phyloP scores from a whole-genome alignment of 768 basidiomycete genomes.

The Lanmaoa rubissima region DNA sequence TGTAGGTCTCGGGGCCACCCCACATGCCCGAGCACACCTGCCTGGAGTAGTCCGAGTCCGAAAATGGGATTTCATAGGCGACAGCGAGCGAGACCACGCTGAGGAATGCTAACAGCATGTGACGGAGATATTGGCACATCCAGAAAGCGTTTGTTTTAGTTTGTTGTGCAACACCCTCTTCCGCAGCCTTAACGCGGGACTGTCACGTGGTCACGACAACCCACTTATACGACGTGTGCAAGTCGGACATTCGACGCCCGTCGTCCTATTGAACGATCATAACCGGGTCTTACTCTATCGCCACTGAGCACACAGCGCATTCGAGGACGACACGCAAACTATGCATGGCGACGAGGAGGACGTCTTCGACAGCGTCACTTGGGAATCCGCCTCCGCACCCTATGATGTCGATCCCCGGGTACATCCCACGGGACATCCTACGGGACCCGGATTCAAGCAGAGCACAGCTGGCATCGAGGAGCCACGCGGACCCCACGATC shows the following conservation, averaged over 20 bases:
- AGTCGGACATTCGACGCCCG: neutral
- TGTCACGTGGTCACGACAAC: constrained; percentile 28
- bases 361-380: constrained; percentile 88
- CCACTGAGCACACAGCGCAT: neutral
- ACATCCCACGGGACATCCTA: constrained; percentile 44
- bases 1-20: constrained; percentile 72
- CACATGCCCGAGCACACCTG: constrained; percentile 98
- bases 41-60: constrained; percentile 77
- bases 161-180: constrained; percentile 20
- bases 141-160: constrained; percentile 28
- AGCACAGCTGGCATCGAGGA: constrained; percentile 70
- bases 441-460: constrained; percentile 79
- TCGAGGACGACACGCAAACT: constrained; percentile 8
- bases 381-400: constrained; percentile 72
- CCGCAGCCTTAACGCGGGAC: constrained; percentile 3
- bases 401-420: constrained; percentile 45
- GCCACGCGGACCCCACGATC: constrained; percentile 66
- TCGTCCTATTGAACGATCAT: neutral
- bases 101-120: constrained; percentile 22
- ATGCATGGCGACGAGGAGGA: constrained; percentile 89
- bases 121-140: constrained; percentile 26
- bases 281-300: neutral
- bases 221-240: neutral
- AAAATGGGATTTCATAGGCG: constrained; percentile 64
- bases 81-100: constrained; percentile 35